A percentile compares a stretch with the other conserved stretches of the same genome.
Conservation (phyloP, 306 rosid genomes). For the Begonia loranthoides region DNA sequence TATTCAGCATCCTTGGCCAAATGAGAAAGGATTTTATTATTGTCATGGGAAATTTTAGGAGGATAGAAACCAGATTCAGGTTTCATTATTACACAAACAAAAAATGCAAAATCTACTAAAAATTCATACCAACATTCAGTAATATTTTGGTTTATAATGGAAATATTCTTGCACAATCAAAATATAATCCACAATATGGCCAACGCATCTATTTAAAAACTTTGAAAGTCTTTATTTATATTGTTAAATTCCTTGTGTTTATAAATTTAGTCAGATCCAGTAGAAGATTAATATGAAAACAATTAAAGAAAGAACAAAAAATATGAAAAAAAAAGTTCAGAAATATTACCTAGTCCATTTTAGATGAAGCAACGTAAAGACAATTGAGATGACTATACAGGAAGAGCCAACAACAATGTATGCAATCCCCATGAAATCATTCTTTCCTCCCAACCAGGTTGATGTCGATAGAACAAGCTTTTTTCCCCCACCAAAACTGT, state of each 20-base stretch:
- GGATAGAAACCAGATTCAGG: no score
- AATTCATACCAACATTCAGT: no score
- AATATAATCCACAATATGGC: not conserved
- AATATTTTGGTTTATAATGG: no score
- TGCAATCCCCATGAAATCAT: conserved; percentile 81
- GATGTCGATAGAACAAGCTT: conserved; percentile 80
- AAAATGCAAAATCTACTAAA: no score
- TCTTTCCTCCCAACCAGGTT: conserved; percentile 89
- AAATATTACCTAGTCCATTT: conserved; percentile 51
- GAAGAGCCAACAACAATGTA: conserved; percentile 56
- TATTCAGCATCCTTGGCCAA: no score
- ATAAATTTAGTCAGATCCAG: not conserved
- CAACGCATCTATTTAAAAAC: not conserved
- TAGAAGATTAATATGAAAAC: not conserved
- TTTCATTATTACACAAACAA: no score
- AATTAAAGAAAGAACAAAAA: not conserved
- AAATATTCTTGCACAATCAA: not conserved
- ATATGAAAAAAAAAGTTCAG: not conserved
- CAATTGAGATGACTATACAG: conserved; percentile 43
- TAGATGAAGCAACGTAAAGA: conserved; percentile 76
- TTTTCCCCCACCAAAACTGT: conserved; percentile 90
- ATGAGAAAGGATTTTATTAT: no score
- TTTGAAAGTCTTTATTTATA: no score
- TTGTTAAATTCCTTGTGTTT: not conserved
- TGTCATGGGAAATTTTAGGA: no score